phyloP scores from a whole-genome alignment of 345 rosid species.

The Viola odorata region DNA sequence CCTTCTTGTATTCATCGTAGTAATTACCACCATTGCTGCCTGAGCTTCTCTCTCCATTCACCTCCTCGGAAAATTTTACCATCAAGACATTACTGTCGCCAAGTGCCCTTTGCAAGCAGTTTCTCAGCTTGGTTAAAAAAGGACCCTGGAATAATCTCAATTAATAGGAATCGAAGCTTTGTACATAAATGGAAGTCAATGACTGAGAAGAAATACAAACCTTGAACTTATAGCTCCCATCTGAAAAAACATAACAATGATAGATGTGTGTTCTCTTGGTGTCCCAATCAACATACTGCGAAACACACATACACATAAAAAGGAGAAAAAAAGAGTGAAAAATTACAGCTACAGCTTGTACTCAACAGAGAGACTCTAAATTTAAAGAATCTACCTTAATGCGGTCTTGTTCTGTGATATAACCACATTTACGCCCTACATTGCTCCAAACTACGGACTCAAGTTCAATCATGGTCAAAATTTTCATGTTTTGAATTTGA shows the following conservation, averaged over 20 bases:
- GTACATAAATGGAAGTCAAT: background rate
- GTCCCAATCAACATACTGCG: slow-evolving; percentile 52
- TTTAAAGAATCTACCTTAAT: slow-evolving; percentile 18
- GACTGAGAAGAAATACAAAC: slow-evolving; percentile 23
- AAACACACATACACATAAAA: background rate
- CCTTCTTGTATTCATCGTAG: slow-evolving; percentile 19
- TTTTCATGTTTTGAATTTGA: slow-evolving; percentile 32
- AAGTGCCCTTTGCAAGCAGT: slow-evolving; percentile 54
- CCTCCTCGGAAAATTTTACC: slow-evolving; percentile 49
- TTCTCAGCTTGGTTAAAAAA: slow-evolving; percentile 28
- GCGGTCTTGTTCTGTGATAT: slow-evolving; percentile 26
- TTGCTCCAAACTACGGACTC: slow-evolving; percentile 47
- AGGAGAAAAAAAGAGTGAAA: background rate
- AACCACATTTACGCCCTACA: slow-evolving; percentile 10
- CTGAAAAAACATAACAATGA: slow-evolving; percentile 42
- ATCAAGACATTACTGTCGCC: slow-evolving; percentile 71
- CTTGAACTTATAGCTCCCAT: slow-evolving; percentile 50
- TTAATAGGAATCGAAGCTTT: background rate
- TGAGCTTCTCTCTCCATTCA: slow-evolving; percentile 3
- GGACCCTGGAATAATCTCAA: slow-evolving; percentile 47
- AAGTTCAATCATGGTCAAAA: slow-evolving; percentile 40
- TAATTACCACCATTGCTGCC: background rate
- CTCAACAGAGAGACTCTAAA: no score
- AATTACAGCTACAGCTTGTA: background rate
- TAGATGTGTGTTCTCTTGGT: slow-evolving; percentile 39